These are phyloP conservation scores for Colletotrichum filicis DNA, from an alignment of 2,329 filamentous ascomycete genomes.

Conservation along the genomic window DNA sequence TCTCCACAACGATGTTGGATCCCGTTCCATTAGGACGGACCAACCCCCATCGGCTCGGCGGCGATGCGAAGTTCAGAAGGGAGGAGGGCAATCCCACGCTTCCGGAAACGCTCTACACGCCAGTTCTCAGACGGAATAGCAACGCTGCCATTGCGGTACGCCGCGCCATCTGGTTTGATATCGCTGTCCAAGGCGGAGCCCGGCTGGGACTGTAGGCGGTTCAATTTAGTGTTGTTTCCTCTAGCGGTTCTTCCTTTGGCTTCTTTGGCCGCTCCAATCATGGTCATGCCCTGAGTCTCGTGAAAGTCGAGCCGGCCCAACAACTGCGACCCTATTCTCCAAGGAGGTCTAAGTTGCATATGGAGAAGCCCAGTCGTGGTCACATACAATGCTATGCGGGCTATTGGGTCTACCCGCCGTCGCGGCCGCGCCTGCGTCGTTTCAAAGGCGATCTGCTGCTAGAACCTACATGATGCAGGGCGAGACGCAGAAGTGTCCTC, in stretches of 20 bases:
- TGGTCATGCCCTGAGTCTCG: conserved; percentile 26
- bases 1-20: conserved; percentile 18
- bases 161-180: conserved; percentile 32
- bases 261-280: conserved; percentile 32
- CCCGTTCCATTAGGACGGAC: conserved; percentile 22
- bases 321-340: not conserved
- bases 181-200: conserved; percentile 24
- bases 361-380: conserved; percentile 10
- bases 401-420: conserved; percentile 17
- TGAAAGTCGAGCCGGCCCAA: conserved; percentile 14
- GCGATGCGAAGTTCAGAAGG: conserved; percentile 24
- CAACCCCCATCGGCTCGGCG: conserved; percentile 16
- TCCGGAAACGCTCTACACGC: conserved; percentile 19
- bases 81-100: conserved; percentile 17
- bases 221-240: conserved; percentile 13
- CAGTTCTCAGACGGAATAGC: conserved; percentile 5
- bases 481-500: conserved; percentile 26
- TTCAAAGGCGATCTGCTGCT: conserved; percentile 34
- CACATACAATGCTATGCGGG: not conserved
- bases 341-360: conserved; percentile 23
- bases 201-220: conserved; percentile 27
- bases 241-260: conserved; percentile 14
- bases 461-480: conserved; percentile 30
- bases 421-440: conserved; percentile 31
- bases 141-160: conserved; percentile 17